phyloP scores from a whole-genome alignment of 2,329 filamentous ascomycete species.

The Hymenoscyphus salicellus region DNA sequence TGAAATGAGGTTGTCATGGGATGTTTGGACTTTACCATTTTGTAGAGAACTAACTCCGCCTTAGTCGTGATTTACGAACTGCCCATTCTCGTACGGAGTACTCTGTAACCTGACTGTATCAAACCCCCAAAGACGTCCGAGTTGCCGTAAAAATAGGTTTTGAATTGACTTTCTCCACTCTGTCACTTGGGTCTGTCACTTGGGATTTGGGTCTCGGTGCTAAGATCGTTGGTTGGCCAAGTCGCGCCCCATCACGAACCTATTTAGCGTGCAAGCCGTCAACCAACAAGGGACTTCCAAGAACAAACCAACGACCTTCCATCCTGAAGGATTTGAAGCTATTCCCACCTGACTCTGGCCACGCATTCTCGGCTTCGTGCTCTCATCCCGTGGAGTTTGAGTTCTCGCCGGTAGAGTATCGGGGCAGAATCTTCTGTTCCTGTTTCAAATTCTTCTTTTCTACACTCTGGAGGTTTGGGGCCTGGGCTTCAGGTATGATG shows the following conservation, averaged over 20 bases:
- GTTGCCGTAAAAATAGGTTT: neutral
- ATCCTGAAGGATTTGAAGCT: neutral
- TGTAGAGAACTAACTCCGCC: no score
- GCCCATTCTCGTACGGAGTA: neutral
- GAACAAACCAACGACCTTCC: neutral
- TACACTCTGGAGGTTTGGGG: neutral
- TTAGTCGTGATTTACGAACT: neutral
- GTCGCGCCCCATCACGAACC: neutral
- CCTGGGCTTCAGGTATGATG: constrained; percentile 1
- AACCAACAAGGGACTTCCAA: neutral
- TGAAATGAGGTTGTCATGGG: no score
- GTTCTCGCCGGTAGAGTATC: neutral
- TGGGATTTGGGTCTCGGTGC: neutral
- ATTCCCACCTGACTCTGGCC: neutral
- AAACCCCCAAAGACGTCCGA: neutral
- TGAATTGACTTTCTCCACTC: neutral
- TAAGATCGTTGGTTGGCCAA: neutral
- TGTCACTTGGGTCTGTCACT: neutral
- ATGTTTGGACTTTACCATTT: no score
- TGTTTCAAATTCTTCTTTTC: neutral
- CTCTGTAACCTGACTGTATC: neutral
- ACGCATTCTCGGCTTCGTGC: neutral
- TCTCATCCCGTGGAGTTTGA: neutral
- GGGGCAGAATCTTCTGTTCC: neutral
- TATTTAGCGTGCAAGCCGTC: neutral